These are phyloP conservation scores for Vitis cinerea DNA, from an alignment of 164 flowering plant species.

Conservation along the genomic window DNA sequence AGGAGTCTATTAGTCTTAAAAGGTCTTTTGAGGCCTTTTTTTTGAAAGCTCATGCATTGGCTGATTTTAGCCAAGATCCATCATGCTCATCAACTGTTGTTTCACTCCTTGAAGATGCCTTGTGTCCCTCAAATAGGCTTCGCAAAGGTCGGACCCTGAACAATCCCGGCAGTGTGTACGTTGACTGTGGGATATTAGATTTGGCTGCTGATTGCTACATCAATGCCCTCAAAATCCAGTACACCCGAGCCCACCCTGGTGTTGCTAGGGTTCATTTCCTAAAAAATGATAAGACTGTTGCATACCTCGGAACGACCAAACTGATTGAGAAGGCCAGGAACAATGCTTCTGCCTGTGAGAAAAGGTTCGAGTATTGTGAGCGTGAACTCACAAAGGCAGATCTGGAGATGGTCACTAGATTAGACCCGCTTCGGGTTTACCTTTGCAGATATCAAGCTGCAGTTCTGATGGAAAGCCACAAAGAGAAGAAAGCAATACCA, in stretches of 20 bases:
- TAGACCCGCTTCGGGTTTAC: slow-evolving; percentile 94
- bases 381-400: slow-evolving; percentile 86
- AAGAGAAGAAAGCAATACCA: too few species aligned
- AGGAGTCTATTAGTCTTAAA: slow-evolving; percentile 75
- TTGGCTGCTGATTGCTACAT: slow-evolving; percentile 93
- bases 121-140: slow-evolving; percentile 88
- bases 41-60: slow-evolving; percentile 96
- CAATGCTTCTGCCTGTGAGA: slow-evolving; percentile 97
- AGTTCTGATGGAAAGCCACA: slow-evolving; percentile 40
- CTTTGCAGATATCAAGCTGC: slow-evolving; percentile 99
- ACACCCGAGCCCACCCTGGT: slow-evolving; percentile 97
- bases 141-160: slow-evolving; percentile 74
- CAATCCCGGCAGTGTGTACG: slow-evolving; percentile 96
- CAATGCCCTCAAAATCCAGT: slow-evolving; percentile 86
- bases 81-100: slow-evolving; percentile 79
- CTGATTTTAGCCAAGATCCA: slow-evolving; percentile 88
- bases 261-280: slow-evolving; percentile 93
- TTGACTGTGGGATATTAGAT: slow-evolving; percentile 75
- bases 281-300: slow-evolving; percentile 67
- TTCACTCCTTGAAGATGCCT: slow-evolving; percentile 90
- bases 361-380: slow-evolving; percentile 95
- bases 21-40: slow-evolving; percentile 97
- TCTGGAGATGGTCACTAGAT: slow-evolving; percentile 81
- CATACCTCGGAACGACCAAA: slow-evolving; percentile 89
- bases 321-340: slow-evolving; percentile 86